These are phyloP conservation scores for Picochlorum sp. DNA, from an alignment of 139 green algal genomes.

Conservation along the genomic window DNA sequence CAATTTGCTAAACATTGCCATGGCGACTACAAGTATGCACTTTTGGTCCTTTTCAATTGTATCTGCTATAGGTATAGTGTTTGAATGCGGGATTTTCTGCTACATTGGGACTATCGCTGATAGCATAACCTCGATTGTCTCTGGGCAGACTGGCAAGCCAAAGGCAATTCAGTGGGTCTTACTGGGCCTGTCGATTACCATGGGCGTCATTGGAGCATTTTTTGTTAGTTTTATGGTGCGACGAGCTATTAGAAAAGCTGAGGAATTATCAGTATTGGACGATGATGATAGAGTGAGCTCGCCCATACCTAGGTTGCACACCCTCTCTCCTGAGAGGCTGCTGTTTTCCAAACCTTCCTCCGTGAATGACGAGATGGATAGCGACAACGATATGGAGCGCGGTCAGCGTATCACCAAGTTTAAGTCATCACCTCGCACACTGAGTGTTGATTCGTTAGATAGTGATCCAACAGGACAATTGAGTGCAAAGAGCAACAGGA, in stretches of 20 bases:
- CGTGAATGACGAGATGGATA: too few relatives aligned
- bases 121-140: constrained; percentile 28
- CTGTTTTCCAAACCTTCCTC: background rate
- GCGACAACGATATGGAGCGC: too few relatives aligned
- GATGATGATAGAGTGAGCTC: constrained; percentile 3
- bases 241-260: constrained; percentile 12
- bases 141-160: constrained; percentile 3
- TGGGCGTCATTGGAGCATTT: constrained; percentile 25
- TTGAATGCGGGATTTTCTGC: constrained; percentile 30
- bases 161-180: constrained; percentile 30
- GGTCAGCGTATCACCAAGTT: too few relatives aligned
- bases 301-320: background rate
- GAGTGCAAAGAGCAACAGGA: too few relatives aligned
- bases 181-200: constrained; percentile 21
- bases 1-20: constrained; percentile 45
- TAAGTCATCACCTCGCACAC: too few relatives aligned
- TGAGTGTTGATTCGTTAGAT: constrained; percentile 11
- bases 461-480: constrained; percentile 9
- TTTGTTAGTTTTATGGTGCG: constrained; percentile 22
- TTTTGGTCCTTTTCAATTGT: constrained; percentile 44
- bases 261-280: background rate
- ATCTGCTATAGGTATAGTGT: constrained; percentile 36
- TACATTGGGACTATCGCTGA: constrained; percentile 36
- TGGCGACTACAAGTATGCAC: constrained; percentile 47
- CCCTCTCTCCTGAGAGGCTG: background rate